Conservation (phyloP, 2,329 filamentous ascomycete genomes). For the Botrytis cinerea region DNA sequence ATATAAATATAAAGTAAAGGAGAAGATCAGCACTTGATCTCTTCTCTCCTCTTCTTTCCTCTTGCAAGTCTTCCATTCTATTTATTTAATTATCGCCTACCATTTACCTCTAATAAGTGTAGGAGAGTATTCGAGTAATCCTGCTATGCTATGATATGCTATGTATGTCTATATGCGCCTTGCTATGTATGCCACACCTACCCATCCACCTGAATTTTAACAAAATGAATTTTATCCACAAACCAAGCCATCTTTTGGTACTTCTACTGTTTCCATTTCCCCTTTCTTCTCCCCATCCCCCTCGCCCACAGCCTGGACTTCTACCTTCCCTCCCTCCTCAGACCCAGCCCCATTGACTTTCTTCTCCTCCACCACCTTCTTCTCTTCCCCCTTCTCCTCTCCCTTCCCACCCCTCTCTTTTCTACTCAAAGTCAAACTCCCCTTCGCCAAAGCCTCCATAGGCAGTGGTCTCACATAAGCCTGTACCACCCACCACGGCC, state of each 20-base stretch:
- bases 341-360: constrained; percentile 19
- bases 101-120: neutral
- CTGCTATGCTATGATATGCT: too few species aligned
- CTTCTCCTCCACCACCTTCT: constrained; percentile 53
- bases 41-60: neutral
- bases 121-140: neutral
- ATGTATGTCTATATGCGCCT: neutral
- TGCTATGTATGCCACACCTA: neutral
- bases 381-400: constrained; percentile 65
- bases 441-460: constrained; percentile 81
- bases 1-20: neutral
- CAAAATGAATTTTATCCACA: constrained; percentile 28
- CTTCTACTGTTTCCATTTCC: constrained; percentile 30
- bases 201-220: neutral
- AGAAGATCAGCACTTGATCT: constrained; percentile 5
- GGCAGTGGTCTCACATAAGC: constrained; percentile 84
- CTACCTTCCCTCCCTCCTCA: constrained; percentile 13
- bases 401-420: constrained; percentile 55
- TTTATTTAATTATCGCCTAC: neutral
- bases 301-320: neutral
- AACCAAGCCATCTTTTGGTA: constrained; percentile 36
- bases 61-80: too few species aligned
- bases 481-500: constrained; percentile 90
- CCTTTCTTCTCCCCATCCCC: constrained; percentile 2
- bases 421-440: constrained; percentile 73